These are phyloP conservation scores for Phlegmacium glaucopus DNA, from an alignment of 768 basidiomycete genomes.

Conservation along the genomic window DNA sequence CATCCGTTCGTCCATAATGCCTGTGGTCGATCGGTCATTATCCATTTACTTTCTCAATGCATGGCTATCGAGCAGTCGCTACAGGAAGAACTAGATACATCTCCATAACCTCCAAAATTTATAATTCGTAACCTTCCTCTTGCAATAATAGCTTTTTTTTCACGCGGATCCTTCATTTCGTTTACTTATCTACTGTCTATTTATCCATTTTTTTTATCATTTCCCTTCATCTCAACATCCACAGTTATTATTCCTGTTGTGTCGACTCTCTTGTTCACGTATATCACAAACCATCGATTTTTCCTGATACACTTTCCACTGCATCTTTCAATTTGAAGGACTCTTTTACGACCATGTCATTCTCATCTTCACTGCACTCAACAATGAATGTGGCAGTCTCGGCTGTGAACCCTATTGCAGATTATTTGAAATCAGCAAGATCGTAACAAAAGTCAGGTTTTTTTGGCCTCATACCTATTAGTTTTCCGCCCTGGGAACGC, in stretches of 20 bases:
- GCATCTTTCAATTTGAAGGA: conserved; percentile 66
- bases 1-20: conserved; percentile 59
- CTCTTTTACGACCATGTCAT: conserved; percentile 74
- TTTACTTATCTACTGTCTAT: conserved; percentile 1
- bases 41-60: conserved; percentile 65
- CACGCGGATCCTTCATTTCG: no score
- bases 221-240: conserved; percentile 5
- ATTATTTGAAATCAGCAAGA: neutral
- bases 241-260: conserved; percentile 6
- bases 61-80: conserved; percentile 56
- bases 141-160: conserved; percentile 1
- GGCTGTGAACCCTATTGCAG: conserved; percentile 58
- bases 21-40: conserved; percentile 64
- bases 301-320: conserved; percentile 71
- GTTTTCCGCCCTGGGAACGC: conserved; percentile 70
- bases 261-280: conserved; percentile 7
- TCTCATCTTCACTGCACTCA: conserved; percentile 86
- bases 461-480: conserved; percentile 46
- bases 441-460: neutral
- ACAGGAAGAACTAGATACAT: conserved; percentile 16
- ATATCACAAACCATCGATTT: conserved; percentile 43
- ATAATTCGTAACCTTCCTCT: neutral
- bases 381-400: conserved; percentile 86
- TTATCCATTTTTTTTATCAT: conserved; percentile 3
- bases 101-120: conserved; percentile 2